phyloP scores from a whole-genome alignment of 1,139 yeast genomes.

The Geotrichum histeridarum region DNA sequence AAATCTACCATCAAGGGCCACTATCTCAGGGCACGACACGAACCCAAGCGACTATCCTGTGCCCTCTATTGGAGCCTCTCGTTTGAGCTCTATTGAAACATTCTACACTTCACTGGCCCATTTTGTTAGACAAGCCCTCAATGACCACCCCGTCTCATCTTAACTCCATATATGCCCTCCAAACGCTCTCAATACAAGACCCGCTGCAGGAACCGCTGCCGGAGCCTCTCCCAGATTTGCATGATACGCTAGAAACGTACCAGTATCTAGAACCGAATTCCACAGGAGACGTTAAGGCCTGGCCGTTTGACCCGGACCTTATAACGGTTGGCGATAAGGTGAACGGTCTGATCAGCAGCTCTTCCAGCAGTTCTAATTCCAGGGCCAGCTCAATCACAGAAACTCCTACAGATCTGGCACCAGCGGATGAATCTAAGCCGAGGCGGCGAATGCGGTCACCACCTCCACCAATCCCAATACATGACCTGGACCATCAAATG shows the following conservation, averaged over 20 bases:
- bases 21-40: no score
- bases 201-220: background rate
- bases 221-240: background rate
- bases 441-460: constrained; percentile 6
- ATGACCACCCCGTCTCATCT: background rate
- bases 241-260: background rate
- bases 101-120: no score
- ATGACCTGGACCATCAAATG: constrained; percentile 6
- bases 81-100: no score
- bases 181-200: background rate
- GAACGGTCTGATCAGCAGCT: no score
- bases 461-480: constrained; percentile 5
- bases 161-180: background rate
- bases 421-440: background rate
- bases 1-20: no score
- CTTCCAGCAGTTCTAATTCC: background rate
- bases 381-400: constrained; percentile 1
- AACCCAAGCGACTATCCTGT: no score
- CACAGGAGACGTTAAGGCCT: no score
- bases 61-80: no score
- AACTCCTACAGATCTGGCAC: background rate
- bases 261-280: no score
- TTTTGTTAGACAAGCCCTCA: no score
- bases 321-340: no score
- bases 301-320: no score